Conservation (phyloP, 2,329 filamentous ascomycete species). For the Dryadomyces sulphureus region DNA sequence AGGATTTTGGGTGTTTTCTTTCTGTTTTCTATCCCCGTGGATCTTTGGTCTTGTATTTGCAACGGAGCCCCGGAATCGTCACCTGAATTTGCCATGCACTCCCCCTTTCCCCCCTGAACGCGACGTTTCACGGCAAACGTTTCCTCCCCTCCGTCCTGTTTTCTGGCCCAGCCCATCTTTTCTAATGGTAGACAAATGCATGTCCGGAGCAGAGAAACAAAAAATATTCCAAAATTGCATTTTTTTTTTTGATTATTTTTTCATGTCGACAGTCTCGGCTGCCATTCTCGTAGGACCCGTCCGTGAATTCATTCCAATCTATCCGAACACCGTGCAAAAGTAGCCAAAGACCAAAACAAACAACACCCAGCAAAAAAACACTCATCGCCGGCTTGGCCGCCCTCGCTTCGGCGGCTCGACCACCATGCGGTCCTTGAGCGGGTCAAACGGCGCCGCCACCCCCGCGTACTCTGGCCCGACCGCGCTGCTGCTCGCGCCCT, state of each 20-base stretch:
- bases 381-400: neutral
- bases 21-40: neutral
- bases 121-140: too few species aligned
- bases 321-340: neutral
- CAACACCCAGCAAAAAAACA: too few species aligned
- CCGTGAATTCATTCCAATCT: neutral
- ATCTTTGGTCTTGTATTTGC: neutral
- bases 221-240: too few species aligned
- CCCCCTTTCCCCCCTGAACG: neutral
- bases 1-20: neutral
- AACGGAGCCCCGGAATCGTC: neutral
- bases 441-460: constrained; percentile 41
- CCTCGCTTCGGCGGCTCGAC: neutral
- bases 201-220: too few species aligned
- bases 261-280: too few species aligned
- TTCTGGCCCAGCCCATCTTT: too few species aligned
- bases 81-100: neutral
- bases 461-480: constrained; percentile 26
- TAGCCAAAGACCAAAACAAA: neutral
- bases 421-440: constrained; percentile 32
- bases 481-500: constrained; percentile 16
- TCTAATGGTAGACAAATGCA: neutral
- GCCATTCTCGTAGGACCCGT: too few species aligned
- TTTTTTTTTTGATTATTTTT: too few species aligned
- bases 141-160: too few species aligned